These are phyloP conservation scores for Sclerotinia nivalis DNA, from an alignment of 2,329 filamentous ascomycete species.

Conservation along the genomic window DNA sequence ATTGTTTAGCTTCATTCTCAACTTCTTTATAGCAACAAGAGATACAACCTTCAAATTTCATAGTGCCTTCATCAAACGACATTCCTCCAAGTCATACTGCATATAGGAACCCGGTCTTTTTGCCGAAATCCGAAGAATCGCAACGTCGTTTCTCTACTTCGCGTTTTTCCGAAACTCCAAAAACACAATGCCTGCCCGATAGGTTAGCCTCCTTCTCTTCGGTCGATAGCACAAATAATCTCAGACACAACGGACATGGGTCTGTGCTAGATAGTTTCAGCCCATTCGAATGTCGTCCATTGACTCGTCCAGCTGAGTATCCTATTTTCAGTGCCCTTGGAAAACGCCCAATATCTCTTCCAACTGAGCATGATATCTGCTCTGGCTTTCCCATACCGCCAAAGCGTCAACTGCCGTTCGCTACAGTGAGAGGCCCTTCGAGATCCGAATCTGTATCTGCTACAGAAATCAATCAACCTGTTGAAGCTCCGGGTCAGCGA, in stretches of 20 bases:
- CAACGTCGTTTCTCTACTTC: not conserved
- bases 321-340: slow-evolving; percentile 7
- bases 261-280: not conserved
- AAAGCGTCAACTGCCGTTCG: slow-evolving; percentile 37
- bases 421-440: slow-evolving; percentile 20
- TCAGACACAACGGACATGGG: not conserved
- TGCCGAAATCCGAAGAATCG: not conserved
- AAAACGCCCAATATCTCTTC: slow-evolving; percentile 11
- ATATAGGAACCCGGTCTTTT: not conserved
- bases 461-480: not conserved
- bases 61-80: not conserved
- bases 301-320: slow-evolving; percentile 13
- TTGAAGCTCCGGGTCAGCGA: not conserved
- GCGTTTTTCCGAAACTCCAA: not conserved
- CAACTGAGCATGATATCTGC: slow-evolving; percentile 19
- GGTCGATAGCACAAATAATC: not conserved
- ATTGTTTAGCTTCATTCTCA: not conserved
- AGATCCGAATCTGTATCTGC: not conserved
- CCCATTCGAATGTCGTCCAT: not conserved
- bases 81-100: not conserved
- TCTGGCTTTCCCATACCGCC: slow-evolving; percentile 32
- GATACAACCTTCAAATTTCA: not conserved
- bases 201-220: not conserved
- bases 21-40: not conserved
- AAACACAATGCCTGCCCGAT: not conserved